Base-by-base conservation (phyloP, 2,329 filamentous ascomycete genomes). In the Arthrobotrys conoides region DNA sequence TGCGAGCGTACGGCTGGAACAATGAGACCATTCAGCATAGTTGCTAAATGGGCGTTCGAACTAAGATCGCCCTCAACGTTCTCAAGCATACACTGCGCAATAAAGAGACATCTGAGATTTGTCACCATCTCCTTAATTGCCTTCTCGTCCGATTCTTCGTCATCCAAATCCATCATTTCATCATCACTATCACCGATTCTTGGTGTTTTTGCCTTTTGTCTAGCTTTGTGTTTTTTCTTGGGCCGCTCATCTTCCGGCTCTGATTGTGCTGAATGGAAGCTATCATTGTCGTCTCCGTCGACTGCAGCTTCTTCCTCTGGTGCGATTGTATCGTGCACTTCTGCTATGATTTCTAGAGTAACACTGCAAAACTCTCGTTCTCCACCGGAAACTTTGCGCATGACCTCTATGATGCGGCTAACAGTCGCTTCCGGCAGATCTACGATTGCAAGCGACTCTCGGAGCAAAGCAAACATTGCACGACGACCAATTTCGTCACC, bases 31-130 rank as follows among this genome's bases (percentile, higher is more conserved):
- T 99, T 98, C 63, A 99, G 88, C 92, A 98, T 97, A n/a, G 93
- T 93, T 3, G 97, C 93, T n/a, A 98, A 86, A 83, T 97, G 92
- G 72, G 92, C 91, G 83, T 97, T 97, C 81, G 94, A 89, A 84
- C 97, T 94, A 44, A 98, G 87, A 82, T 92, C 92, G 78, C 93
- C 93, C 67, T 92, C 89, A 9, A 99, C 93, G 83, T 98, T 97
- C 83, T 96, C 91, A 65, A 99, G 88, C 92, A 98, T 97, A 87
- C 94, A 98, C 84, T 97, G 93, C 27, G 96, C 94, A 81, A 99
- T 97, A 83, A 97, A 93, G 79, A 99, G 88, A 84, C 96, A 98
- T 86, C 98, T 98, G 90, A 97, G 94, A 86, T 98, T 98, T 84
- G 98, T 92, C 87, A 97, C 91, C 83, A 97, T 96, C 85, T 97